phyloP scores from a whole-genome alignment of 495 filamentous ascomycete genomes.

The Apiosordaria backusii region DNA sequence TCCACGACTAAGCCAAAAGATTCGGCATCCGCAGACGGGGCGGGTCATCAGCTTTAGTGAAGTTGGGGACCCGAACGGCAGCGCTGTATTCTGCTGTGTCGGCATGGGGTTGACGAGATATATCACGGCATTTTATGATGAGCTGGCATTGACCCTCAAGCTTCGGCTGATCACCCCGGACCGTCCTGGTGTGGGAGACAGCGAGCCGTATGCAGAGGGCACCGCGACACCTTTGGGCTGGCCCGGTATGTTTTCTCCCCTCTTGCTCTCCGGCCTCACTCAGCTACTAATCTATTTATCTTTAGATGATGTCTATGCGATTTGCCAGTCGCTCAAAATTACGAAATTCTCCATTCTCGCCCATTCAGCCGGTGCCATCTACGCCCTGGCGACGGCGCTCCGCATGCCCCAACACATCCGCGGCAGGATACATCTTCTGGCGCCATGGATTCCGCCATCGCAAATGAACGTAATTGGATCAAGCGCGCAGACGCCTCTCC shows the following conservation, averaged over 20 bases:
- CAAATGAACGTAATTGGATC: slow-evolving; percentile 81
- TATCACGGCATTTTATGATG: slow-evolving; percentile 96
- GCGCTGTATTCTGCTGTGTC: slow-evolving; percentile 92
- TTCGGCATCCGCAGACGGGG: slow-evolving; percentile 77
- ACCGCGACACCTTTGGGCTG: slow-evolving; percentile 84
- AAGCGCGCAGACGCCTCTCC: slow-evolving; percentile 59
- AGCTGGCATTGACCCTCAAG: slow-evolving; percentile 83
- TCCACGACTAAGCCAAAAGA: slow-evolving; percentile 80
- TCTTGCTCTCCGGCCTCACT: slow-evolving; percentile 21
- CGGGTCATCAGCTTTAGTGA: slow-evolving; percentile 93
- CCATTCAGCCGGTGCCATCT: slow-evolving; percentile 97
- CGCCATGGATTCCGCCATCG: slow-evolving; percentile 98
- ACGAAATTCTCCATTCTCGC: slow-evolving; percentile 96
- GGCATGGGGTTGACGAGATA: slow-evolving; percentile 97
- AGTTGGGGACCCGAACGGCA: slow-evolving; percentile 88
- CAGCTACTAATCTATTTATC: slow-evolving; percentile 10
- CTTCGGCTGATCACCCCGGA: slow-evolving; percentile 91
- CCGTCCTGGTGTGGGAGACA: slow-evolving; percentile 90
- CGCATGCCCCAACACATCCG: slow-evolving; percentile 95
- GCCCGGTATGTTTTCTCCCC: slow-evolving; percentile 67
- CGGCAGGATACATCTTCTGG: slow-evolving; percentile 89
- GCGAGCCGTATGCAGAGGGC: slow-evolving; percentile 74
- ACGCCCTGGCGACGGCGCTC: slow-evolving; percentile 91
- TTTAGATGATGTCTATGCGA: slow-evolving; percentile 88
- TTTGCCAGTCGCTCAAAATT: slow-evolving; percentile 88